Evolutionary conservation across 2,329 filamentous ascomycete genomes (phyloP).

Genomic region (Scedosporium dehoogii): DNA sequence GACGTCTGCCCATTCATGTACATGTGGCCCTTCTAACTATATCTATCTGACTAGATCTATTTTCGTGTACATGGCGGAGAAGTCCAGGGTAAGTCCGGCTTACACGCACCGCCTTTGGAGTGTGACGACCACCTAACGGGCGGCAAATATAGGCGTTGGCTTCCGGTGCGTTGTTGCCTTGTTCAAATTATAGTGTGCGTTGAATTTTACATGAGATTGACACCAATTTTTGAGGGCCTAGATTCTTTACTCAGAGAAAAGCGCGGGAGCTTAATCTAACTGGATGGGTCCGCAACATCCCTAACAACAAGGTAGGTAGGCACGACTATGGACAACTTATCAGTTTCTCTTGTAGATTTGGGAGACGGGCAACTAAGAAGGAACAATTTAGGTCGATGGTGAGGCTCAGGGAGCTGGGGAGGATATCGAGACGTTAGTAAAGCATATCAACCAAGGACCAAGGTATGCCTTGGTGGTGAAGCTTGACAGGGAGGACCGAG

Average conservation of each 20-base stretch:
- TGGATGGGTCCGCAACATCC: conserved; percentile 53
- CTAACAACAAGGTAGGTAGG: conserved; percentile 41
- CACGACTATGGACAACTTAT: background rate
- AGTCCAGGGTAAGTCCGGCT: conserved; percentile 51
- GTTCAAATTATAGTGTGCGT: background rate
- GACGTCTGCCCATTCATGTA: background rate
- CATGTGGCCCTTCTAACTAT: background rate
- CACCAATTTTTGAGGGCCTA: conserved; percentile 13
- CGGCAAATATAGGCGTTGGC: conserved; percentile 35
- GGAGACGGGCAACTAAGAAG: background rate
- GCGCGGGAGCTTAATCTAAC: conserved; percentile 41
- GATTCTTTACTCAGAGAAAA: conserved; percentile 44
- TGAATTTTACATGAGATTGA: background rate
- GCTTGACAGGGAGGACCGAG: conserved; percentile 59
- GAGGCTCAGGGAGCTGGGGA: conserved; percentile 72
- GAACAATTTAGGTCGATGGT: conserved; percentile 62
- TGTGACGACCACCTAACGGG: background rate
- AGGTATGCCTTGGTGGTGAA: conserved; percentile 61
- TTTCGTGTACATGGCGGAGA: conserved; percentile 51
- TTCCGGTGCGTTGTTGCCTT: conserved; percentile 32
- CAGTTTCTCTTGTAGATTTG: no score
- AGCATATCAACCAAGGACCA: conserved; percentile 68
- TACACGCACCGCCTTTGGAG: background rate
- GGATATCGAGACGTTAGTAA: conserved; percentile 58
- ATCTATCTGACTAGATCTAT: conserved; percentile 35